Evolutionary conservation across 2,329 filamentous ascomycete genomes (phyloP).

Genomic region (Alternaria incomplexa): DNA sequence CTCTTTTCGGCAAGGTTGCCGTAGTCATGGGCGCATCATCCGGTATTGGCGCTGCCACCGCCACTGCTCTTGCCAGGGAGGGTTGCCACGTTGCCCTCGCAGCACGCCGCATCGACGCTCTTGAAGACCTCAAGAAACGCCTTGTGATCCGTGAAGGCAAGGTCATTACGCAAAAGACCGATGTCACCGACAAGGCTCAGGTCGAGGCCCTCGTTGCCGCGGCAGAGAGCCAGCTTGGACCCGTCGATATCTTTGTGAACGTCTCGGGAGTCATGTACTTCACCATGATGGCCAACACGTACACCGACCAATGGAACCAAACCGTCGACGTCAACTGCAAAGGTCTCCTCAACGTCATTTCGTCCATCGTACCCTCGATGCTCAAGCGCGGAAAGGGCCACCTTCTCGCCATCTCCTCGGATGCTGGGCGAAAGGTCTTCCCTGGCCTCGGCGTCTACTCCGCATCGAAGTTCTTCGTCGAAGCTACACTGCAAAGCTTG

Average conservation of each 20-base stretch:
- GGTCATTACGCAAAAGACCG: slow-evolving; percentile 72
- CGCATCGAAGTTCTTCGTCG: slow-evolving; percentile 84
- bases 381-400: slow-evolving; percentile 72
- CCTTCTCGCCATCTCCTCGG: slow-evolving; percentile 81
- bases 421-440: slow-evolving; percentile 82
- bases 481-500: slow-evolving; percentile 77
- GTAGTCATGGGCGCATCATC: slow-evolving; percentile 82
- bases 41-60: slow-evolving; percentile 78
- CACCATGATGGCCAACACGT: slow-evolving; percentile 81
- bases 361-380: slow-evolving; percentile 74
- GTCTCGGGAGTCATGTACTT: slow-evolving; percentile 89
- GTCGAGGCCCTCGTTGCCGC: slow-evolving; percentile 70
- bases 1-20: slow-evolving; percentile 71
- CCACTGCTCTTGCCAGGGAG: slow-evolving; percentile 70
- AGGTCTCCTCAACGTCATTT: slow-evolving; percentile 75
- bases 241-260: slow-evolving; percentile 78
- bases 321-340: slow-evolving; percentile 90
- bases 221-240: slow-evolving; percentile 68
- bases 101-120: slow-evolving; percentile 71
- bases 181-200: slow-evolving; percentile 71
- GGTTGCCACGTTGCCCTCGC: slow-evolving; percentile 75
- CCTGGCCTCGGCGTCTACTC: slow-evolving; percentile 83
- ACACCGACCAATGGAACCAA: slow-evolving; percentile 77
- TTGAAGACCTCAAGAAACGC: slow-evolving; percentile 70
- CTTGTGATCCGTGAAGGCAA: slow-evolving; percentile 66